phyloP scores from a whole-genome alignment of 495 filamentous ascomycete species.

The Tuber calosporum region DNA sequence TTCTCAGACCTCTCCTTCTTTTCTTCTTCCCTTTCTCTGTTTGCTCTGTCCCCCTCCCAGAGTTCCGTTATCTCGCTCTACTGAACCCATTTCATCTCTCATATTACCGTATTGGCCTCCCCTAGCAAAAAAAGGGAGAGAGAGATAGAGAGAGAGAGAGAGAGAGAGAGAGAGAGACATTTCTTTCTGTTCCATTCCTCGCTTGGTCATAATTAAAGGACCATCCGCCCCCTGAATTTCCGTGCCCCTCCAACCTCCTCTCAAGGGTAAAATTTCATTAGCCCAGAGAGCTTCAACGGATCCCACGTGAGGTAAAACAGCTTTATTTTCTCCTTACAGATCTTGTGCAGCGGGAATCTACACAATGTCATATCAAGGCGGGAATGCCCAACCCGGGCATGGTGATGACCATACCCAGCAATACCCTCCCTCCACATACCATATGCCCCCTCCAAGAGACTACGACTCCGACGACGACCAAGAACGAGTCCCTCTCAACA shows the following conservation, averaged over 20 bases:
- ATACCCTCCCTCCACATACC: slow-evolving; percentile 42
- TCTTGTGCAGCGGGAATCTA: slow-evolving; percentile 30
- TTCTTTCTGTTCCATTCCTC: slow-evolving; percentile 30
- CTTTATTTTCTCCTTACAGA: slow-evolving; percentile 21
- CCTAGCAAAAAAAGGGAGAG: slow-evolving; percentile 12
- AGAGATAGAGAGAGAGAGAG: slow-evolving; percentile 16
- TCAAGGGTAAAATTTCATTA: slow-evolving; percentile 18
- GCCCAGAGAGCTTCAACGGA: slow-evolving; percentile 4
- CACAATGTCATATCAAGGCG: slow-evolving; percentile 42
- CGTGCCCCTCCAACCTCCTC: slow-evolving; percentile 19
- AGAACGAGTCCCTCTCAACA: slow-evolving; percentile 40
- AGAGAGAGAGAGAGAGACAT: slow-evolving; percentile 14
- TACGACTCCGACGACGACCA: slow-evolving; percentile 43
- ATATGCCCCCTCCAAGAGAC: slow-evolving; percentile 41
- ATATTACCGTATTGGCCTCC: slow-evolving; percentile 29
- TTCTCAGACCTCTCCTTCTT: slow-evolving; percentile 20
- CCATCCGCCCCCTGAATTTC: slow-evolving; percentile 18
- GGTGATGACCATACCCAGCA: slow-evolving; percentile 39
- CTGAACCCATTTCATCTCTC: slow-evolving; percentile 11
- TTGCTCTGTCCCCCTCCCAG: slow-evolving; percentile 23
- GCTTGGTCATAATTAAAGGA: slow-evolving; percentile 27
- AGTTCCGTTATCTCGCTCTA: slow-evolving; percentile 26
- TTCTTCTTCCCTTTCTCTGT: slow-evolving; percentile 31
- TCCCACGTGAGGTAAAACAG: slow-evolving; percentile 23
- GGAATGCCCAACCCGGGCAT: slow-evolving; percentile 33